phyloP scores from a whole-genome alignment of 768 basidiomycete species.

The Asterophora lycoperdoides region DNA sequence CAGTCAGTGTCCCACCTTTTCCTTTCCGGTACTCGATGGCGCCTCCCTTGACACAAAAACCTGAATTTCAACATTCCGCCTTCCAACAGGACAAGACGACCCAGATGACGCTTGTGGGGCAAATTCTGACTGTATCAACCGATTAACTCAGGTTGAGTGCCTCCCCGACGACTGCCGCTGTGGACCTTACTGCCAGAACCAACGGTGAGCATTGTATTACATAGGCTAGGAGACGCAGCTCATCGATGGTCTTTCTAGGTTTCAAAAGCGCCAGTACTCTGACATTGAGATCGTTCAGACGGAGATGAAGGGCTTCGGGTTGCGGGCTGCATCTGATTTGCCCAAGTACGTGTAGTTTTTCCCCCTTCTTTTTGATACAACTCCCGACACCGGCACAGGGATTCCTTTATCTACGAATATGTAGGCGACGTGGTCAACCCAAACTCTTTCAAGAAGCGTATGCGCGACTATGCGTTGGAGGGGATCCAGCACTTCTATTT shows the following conservation, averaged over 20 bases:
- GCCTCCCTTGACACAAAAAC: slow-evolving; percentile 7
- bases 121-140: slow-evolving; percentile 92
- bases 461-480: slow-evolving; percentile 89
- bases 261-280: slow-evolving; percentile 83
- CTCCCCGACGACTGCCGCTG: slow-evolving; percentile 86
- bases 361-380: not conserved
- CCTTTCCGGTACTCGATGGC: not conserved
- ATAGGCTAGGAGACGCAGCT: slow-evolving; percentile 7
- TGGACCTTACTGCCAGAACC: slow-evolving; percentile 80
- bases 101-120: slow-evolving; percentile 75
- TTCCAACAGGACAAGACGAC: slow-evolving; percentile 50
- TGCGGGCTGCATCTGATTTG: slow-evolving; percentile 70
- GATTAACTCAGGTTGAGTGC: slow-evolving; percentile 96
- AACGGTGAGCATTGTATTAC: slow-evolving; percentile 57
- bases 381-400: slow-evolving; percentile 43
- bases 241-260: slow-evolving; percentile 44
- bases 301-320: slow-evolving; percentile 92
- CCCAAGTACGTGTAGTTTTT: slow-evolving; percentile 44
- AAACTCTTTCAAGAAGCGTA: slow-evolving; percentile 82
- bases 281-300: slow-evolving; percentile 87
- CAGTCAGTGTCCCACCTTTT: slow-evolving; percentile 52
- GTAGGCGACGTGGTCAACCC: slow-evolving; percentile 94
- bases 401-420: slow-evolving; percentile 94
- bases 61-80: slow-evolving; percentile 4
- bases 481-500: slow-evolving; percentile 98